Evolutionary conservation across 2,329 filamentous ascomycete species (phyloP).

Genomic region (Apiospora saccharicola): DNA sequence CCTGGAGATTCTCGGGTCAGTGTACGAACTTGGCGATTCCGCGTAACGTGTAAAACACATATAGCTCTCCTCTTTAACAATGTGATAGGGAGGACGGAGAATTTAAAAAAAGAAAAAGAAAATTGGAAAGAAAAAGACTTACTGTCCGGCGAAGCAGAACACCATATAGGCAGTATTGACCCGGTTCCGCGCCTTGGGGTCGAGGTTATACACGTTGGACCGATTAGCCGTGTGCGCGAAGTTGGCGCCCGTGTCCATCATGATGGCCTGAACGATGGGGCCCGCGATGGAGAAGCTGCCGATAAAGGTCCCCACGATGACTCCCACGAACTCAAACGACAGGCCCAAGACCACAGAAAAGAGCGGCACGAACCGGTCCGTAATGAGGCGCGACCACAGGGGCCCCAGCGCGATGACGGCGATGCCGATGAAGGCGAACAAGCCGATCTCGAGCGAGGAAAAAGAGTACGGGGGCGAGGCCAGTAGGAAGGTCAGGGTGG

Average conservation of each 20-base stretch:
- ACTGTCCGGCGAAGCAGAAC: conserved; percentile 74
- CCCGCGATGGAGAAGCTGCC: conserved; percentile 73
- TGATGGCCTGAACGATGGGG: conserved; percentile 74
- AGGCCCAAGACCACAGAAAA: conserved; percentile 72
- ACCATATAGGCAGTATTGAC: conserved; percentile 88
- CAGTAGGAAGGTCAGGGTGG: conserved; percentile 81
- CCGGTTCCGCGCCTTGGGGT: conserved; percentile 74
- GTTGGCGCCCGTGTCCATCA: conserved; percentile 76
- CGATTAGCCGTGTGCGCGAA: conserved; percentile 78
- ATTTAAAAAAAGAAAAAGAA: no score
- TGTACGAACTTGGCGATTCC: no score
- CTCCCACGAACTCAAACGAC: conserved; percentile 64
- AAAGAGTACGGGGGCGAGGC: conserved; percentile 74
- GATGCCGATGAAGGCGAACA: conserved; percentile 82
- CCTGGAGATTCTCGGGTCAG: neutral
- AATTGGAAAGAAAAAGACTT: conserved; percentile 18
- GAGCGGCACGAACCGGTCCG: conserved; percentile 73
- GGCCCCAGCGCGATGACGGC: conserved; percentile 72
- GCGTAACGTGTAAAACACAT: no score
- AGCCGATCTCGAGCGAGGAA: conserved; percentile 71
- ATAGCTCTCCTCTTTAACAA: no score
- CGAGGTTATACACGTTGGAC: conserved; percentile 72
- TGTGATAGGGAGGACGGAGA: no score
- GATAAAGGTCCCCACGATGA: conserved; percentile 72
- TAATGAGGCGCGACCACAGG: conserved; percentile 73